Conservation (phyloP, 352 stramenopile species). For the Albugo candida region DNA sequence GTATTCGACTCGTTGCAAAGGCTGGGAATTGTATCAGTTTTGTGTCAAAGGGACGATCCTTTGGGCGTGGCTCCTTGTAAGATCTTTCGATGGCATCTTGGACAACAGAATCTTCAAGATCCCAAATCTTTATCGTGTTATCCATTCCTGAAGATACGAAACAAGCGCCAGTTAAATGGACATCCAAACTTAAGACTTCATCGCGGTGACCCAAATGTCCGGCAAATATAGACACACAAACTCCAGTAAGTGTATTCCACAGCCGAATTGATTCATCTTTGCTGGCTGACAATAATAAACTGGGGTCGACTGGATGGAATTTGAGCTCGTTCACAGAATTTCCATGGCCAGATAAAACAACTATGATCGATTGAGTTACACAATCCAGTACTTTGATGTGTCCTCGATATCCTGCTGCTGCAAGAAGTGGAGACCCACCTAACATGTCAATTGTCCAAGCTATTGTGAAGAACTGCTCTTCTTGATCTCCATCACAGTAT, state of each 20-base stretch:
- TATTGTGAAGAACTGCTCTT: constrained; percentile 63
- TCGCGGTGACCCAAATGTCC: constrained; percentile 81
- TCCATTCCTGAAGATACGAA: constrained; percentile 85
- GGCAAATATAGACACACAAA: constrained; percentile 84
- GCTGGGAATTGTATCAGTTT: constrained; percentile 81
- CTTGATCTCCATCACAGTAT: constrained; percentile 51
- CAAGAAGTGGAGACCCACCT: constrained; percentile 45
- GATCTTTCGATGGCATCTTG: constrained; percentile 54
- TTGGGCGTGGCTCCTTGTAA: constrained; percentile 42
- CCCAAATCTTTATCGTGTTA: constrained; percentile 90
- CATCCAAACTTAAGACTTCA: constrained; percentile 76
- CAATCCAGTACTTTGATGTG: constrained; percentile 76
- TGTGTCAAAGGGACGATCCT: constrained; percentile 51
- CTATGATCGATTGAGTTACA: constrained; percentile 54
- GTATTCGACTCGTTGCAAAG: constrained; percentile 82
- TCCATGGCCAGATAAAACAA: constrained; percentile 74
- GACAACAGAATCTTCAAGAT: constrained; percentile 53
- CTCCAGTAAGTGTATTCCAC: constrained; percentile 80
- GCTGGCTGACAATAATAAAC: constrained; percentile 73
- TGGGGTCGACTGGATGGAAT: constrained; percentile 78
- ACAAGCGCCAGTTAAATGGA: constrained; percentile 74
- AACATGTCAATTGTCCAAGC: constrained; percentile 61
- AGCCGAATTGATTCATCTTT: constrained; percentile 86
- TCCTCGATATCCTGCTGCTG: constrained; percentile 39
- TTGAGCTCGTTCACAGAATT: constrained; percentile 87